phyloP scores from a whole-genome alignment of 768 basidiomycete genomes.

The Paxillus involutus region DNA sequence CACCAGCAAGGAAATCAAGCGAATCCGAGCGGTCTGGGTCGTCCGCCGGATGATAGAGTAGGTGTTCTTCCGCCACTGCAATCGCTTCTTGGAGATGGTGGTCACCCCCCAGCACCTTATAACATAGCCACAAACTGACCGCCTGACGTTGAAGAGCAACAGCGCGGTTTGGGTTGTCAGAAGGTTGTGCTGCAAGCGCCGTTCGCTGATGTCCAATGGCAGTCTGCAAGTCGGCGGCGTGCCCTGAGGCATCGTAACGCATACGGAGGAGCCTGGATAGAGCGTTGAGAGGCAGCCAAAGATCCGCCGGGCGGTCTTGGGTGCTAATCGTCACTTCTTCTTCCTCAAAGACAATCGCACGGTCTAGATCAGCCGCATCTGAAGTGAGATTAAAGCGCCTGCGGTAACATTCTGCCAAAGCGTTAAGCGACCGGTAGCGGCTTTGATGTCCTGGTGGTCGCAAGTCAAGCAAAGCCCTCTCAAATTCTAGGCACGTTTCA shows the following conservation, averaged over 20 bases:
- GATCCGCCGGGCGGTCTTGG: not conserved
- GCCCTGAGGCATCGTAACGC: not conserved
- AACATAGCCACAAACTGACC: not conserved
- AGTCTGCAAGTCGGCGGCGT: not conserved
- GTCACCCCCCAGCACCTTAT: not conserved
- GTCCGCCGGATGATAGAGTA: not conserved
- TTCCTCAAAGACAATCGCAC: not conserved
- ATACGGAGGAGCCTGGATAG: not conserved
- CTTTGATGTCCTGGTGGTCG: not conserved
- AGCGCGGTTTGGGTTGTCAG: not conserved
- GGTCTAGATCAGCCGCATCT: not conserved
- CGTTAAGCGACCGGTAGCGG: not conserved
- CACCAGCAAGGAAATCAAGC: constrained; percentile 13
- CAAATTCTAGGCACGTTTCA: not conserved
- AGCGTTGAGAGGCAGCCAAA: not conserved
- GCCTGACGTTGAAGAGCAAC: not conserved
- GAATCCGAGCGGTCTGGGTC: constrained; percentile 7
- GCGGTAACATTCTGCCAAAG: not conserved
- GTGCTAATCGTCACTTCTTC: not conserved
- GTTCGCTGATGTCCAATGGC: not conserved
- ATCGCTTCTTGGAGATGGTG: not conserved
- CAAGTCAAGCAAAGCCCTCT: not conserved
- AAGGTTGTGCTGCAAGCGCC: not conserved
- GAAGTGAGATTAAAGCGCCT: not conserved
- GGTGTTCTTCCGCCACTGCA: not conserved